Evolutionary conservation across 352 stramenopile species (phyloP).

Genomic region (Saprolegnia parasitica): DNA sequence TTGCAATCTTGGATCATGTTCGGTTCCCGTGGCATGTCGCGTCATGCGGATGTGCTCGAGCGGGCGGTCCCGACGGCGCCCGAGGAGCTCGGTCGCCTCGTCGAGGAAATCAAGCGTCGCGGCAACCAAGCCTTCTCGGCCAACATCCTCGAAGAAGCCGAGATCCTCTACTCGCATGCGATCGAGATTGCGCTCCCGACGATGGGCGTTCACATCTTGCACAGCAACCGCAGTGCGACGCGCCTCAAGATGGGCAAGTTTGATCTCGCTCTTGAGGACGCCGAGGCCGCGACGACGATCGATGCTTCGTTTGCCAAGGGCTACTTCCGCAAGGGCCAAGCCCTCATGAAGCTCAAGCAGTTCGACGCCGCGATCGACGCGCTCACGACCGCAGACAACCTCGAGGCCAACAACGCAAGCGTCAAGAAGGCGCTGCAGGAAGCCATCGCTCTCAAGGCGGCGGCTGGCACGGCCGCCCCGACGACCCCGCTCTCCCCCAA

Average conservation of each 20-base stretch:
- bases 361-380: slow-evolving; percentile 57
- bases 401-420: slow-evolving; percentile 75
- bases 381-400: slow-evolving; percentile 52
- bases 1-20: slow-evolving; percentile 47
- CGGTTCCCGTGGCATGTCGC: slow-evolving; percentile 53
- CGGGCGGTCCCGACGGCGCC: slow-evolving; percentile 42
- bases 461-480: slow-evolving; percentile 45
- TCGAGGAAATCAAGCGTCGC: slow-evolving; percentile 83
- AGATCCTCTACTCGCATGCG: slow-evolving; percentile 95
- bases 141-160: slow-evolving; percentile 86
- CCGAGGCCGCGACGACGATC: slow-evolving; percentile 53
- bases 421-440: slow-evolving; percentile 55
- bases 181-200: slow-evolving; percentile 75
- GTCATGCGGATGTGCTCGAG: slow-evolving; percentile 78
- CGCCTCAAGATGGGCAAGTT: slow-evolving; percentile 78
- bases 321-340: slow-evolving; percentile 78
- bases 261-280: slow-evolving; percentile 57
- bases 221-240: slow-evolving; percentile 83
- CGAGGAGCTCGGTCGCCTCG: slow-evolving; percentile 54
- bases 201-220: slow-evolving; percentile 79
- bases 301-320: slow-evolving; percentile 72
- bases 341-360: slow-evolving; percentile 61
- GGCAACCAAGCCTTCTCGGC: slow-evolving; percentile 84
- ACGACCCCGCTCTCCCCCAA: slow-evolving; percentile 35
- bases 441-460: slow-evolving; percentile 53